A percentile compares a stretch with the other conserved stretches of the same genome.
These are phyloP conservation scores for Acacia melanoxylon DNA, from an alignment of 306 rosid genomes.

Conservation along the genomic window DNA sequence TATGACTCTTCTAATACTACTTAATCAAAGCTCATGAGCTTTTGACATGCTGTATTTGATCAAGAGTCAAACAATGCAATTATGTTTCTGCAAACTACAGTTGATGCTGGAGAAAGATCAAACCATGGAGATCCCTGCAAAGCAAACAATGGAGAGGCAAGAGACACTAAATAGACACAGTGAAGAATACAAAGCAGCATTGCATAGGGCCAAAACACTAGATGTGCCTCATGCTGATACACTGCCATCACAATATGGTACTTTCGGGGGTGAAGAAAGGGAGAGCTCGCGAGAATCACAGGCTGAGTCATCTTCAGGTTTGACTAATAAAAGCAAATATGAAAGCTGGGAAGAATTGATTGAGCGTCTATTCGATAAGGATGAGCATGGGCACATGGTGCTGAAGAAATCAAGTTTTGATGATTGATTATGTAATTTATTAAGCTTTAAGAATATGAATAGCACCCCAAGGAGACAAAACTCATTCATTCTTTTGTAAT, in stretches of 20 bases:
- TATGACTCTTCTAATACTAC: neutral
- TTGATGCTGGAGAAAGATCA: slow-evolving; percentile 63
- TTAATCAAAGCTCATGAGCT: neutral
- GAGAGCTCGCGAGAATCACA: slow-evolving; percentile 46
- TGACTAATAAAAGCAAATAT: slow-evolving; percentile 43
- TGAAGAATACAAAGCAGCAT: slow-evolving; percentile 77
- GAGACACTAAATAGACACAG: slow-evolving; percentile 59
- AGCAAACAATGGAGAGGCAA: slow-evolving; percentile 84
- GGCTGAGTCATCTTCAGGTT: slow-evolving; percentile 51
- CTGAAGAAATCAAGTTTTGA: slow-evolving; percentile 42
- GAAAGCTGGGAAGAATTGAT: slow-evolving; percentile 68
- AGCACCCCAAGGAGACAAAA: neutral
- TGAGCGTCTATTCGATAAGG: slow-evolving; percentile 56
- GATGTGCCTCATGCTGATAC: slow-evolving; percentile 77
- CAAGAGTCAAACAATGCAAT: slow-evolving; percentile 1
- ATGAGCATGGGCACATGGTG: slow-evolving; percentile 50
- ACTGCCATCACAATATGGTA: slow-evolving; percentile 73
- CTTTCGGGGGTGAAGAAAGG: slow-evolving; percentile 57
- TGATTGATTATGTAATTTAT: slow-evolving; percentile 24
- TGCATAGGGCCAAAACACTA: slow-evolving; percentile 82
- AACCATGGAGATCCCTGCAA: slow-evolving; percentile 62
- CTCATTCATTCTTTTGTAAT: slow-evolving; percentile 43
- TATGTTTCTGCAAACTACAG: slow-evolving; percentile 42
- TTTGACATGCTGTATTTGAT: neutral
- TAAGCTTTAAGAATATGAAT: neutral